Evolutionary conservation across 1,139 yeast species (phyloP), one percentile per base, ranked within the genome.

Genomic region (Hyphopichia khmerensis): DNA sequence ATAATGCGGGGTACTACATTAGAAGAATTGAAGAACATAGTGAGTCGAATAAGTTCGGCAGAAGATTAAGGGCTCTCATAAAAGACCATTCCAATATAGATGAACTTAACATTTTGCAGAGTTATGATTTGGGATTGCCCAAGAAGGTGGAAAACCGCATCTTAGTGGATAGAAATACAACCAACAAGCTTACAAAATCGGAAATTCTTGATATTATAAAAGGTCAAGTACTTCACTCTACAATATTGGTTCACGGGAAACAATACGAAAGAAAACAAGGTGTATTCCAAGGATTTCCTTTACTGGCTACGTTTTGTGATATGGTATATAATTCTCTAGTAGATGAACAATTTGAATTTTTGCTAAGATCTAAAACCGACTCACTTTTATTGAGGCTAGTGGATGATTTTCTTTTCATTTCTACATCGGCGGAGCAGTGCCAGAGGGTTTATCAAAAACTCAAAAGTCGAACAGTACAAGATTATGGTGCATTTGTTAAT

Each of bases 261-360:
- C 42, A 53, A 8, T 70, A 50, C 47, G 59, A 62, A 23, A 69
- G 96, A 45, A 75, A 64, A 33, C 63, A 69, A 10, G 99, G 99
- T 0, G 75, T 93, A 0, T 93, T 87, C 41, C 99, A 93, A 62
- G 99, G 99, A 0, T 80, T 89, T 7, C 81, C 85, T 1, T 62
- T 91, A 14, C 95, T 96, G 50, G 77, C 88, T 1, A 67, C 82
- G 2, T 69, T 93, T 32, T 90, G 96, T 50, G 88, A 90, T 50
- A 55, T 90, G 4, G 79, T 87, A 1, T 86, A 87, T 52, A 87
- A 86, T 50, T 71, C 76, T 8, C 59, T 91, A 40, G 77, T 87
- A 2, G 70, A 71, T n/a, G 57, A 67, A 7, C 55, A 69, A 32
- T 65, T 76, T n/a, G 48, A 52, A 2, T 72, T 71, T 46, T 41